A percentile compares a stretch with the other conserved stretches of the same genome.
phyloP scores from a whole-genome alignment of 768 basidiomycete species.

The Austroboletus festivus region DNA sequence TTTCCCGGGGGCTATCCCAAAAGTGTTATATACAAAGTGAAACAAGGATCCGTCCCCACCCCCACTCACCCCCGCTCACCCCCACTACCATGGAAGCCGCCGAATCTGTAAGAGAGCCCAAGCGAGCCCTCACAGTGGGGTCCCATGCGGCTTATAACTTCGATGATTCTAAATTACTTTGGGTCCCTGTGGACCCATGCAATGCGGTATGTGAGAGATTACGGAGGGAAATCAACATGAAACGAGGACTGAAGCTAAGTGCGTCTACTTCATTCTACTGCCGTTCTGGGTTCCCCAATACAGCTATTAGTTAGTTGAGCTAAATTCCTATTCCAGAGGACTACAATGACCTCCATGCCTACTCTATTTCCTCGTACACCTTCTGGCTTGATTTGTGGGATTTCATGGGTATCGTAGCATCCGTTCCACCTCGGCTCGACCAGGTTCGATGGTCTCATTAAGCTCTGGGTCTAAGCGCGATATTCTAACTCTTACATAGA shows the following conservation, averaged over 20 bases:
- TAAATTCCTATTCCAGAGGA: conserved; percentile 40
- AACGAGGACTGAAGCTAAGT: conserved; percentile 55
- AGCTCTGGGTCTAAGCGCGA: not conserved
- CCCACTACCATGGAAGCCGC: not conserved
- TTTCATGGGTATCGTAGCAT: conserved; percentile 57
- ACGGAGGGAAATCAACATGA: conserved; percentile 59
- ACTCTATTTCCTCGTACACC: conserved; percentile 60
- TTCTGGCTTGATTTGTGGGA: conserved; percentile 77
- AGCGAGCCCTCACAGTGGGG: not conserved
- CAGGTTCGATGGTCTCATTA: conserved; percentile 34
- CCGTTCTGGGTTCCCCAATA: not conserved
- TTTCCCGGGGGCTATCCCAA: not conserved
- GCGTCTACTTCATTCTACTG: conserved; percentile 5
- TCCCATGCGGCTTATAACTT: conserved; percentile 26
- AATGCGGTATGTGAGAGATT: conserved; percentile 49
- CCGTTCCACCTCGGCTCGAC: conserved; percentile 45
- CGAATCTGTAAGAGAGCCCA: not conserved
- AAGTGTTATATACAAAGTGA: not conserved
- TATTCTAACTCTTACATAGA: conserved; percentile 26
- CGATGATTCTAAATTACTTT: conserved; percentile 43
- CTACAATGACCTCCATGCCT: conserved; percentile 64
- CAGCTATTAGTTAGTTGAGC: not conserved
- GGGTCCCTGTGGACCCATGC: conserved; percentile 46
- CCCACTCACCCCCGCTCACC: not conserved
- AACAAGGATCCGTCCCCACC: not conserved